Base-by-base conservation (phyloP, 345 rosid genomes). In the Eutrema heterophyllum region DNA sequence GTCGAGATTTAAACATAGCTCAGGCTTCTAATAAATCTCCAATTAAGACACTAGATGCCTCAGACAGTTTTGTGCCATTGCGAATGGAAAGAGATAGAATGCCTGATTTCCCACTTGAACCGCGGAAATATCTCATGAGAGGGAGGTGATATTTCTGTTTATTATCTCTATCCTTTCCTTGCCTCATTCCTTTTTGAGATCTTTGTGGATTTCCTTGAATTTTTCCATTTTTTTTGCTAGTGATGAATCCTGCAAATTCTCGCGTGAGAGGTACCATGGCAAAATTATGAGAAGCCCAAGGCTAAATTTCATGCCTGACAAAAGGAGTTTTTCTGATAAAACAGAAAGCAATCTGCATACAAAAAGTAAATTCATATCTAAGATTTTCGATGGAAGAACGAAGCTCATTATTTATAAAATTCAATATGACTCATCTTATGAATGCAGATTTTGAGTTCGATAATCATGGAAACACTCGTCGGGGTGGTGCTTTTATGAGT, bases 91-190 rank as follows among this genome's bases (percentile, higher is more conserved):
- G 90, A 79, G 92, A 83, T 6, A 82, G 89, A 73, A 70, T 85
- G 60, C 83, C 85, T 74, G 87, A 88, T 83, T 73, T 80, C 60
- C 72, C 87, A 24, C 74, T 81, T 64, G 91, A 84, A 54, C 82
- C 78, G 33, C 85, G 81, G 45, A 84, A 71, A 74, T 70, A 81
- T 59, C 77, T 73, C 64, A 73, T 66, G 68, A 85, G 86, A 87
- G 91, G 87, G 85, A 87, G 98, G 96, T 93, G 89, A 88, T 78
- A 81, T 81, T 79, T 50, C 71, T 73, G 68, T 30, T 70, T 41
- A 44, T 64, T 29, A 12, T 52, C 16, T 16, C 15, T 49, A 55
- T 29, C 7, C 18, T 14, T 7, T 50, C 75, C 54, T 75, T 35
- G 24, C 36, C 26, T 49, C 52, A 21, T 67, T 35, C 49, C 12